A percentile compares a stretch with the other conserved stretches of the same genome.
Conservation (phyloP, 208 protist genomes). For the Phytomonas francai region DNA sequence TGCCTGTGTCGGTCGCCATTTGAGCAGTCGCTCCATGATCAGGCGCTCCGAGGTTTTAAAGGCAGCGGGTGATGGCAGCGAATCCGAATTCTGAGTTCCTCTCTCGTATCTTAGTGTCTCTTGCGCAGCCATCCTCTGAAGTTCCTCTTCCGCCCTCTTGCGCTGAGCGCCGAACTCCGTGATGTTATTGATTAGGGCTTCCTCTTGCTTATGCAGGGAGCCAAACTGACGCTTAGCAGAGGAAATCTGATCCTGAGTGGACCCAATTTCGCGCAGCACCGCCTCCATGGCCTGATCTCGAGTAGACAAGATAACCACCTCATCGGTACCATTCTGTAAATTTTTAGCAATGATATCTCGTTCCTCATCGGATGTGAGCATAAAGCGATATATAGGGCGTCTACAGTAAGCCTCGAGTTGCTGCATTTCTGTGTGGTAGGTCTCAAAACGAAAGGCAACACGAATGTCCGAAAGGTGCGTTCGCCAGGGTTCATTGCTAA, state of each 20-base stretch:
- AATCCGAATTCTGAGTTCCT: constrained; percentile 3
- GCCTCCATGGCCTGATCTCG: constrained; percentile 87
- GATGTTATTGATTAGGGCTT: constrained; percentile 76
- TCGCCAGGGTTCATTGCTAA: constrained; percentile 82
- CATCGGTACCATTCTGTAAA: constrained; percentile 35
- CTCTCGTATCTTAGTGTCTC: constrained; percentile 38
- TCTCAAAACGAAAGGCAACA: constrained; percentile 90
- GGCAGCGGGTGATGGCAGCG: background rate
- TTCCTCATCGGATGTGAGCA: constrained; percentile 77
- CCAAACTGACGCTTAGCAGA: constrained; percentile 44
- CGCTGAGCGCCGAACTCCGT: constrained; percentile 63
- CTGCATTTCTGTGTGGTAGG: constrained; percentile 88
- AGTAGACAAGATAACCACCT: constrained; percentile 71
- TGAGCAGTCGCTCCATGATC: constrained; percentile 60
- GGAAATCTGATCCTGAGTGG: constrained; percentile 47
- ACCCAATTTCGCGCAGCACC: constrained; percentile 76
- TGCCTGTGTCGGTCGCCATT: constrained; percentile 73
- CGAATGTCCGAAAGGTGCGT: constrained; percentile 90
- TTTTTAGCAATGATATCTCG: constrained; percentile 70
- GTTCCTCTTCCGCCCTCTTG: constrained; percentile 42
- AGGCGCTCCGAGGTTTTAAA: constrained; percentile 41
- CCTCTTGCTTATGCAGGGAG: constrained; percentile 62
- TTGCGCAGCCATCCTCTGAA: constrained; percentile 17
- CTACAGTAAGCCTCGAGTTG: constrained; percentile 65
- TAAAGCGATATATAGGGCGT: constrained; percentile 57